phyloP scores from a whole-genome alignment of 768 basidiomycete species.

The Calocera viscosa region DNA sequence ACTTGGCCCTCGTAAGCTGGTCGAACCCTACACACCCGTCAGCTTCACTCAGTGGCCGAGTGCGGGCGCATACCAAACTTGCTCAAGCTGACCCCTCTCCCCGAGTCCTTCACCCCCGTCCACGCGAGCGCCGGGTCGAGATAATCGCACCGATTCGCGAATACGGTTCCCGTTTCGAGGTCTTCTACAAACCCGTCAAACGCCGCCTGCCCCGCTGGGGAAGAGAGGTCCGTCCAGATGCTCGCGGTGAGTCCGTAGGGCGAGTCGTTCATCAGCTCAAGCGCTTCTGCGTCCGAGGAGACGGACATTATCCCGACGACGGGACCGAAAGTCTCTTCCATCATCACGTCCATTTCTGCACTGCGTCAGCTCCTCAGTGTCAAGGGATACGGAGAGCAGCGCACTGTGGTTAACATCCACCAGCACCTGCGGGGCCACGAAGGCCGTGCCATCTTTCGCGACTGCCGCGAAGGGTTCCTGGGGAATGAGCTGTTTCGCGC shows the following conservation, averaged over 20 bases:
- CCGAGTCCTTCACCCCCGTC: conserved; percentile 90
- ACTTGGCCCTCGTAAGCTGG: conserved; percentile 69
- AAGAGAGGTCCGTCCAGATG: conserved; percentile 71
- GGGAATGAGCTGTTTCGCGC: conserved; percentile 64
- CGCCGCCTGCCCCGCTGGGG: conserved; percentile 48
- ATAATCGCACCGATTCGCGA: conserved; percentile 82
- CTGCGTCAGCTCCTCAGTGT: not conserved
- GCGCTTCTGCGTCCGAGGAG: conserved; percentile 72
- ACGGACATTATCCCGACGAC: conserved; percentile 85
- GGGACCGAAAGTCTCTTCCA: conserved; percentile 86
- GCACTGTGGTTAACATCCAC: conserved; percentile 77
- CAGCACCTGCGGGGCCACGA: conserved; percentile 83
- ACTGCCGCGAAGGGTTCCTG: conserved; percentile 47
- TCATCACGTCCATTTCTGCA: conserved; percentile 87
- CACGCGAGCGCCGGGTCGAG: conserved; percentile 89
- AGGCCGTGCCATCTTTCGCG: conserved; percentile 68
- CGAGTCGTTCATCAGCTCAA: conserved; percentile 91
- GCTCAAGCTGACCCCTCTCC: conserved; percentile 80
- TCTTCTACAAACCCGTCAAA: conserved; percentile 59
- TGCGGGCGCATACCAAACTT: conserved; percentile 54
- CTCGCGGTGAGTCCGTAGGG: conserved; percentile 89
- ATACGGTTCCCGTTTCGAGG: conserved; percentile 84
- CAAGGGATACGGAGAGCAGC: conserved; percentile 22
- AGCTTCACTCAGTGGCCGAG: not conserved
- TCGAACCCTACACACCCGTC: conserved; percentile 58